Evolutionary conservation across 768 basidiomycete species (phyloP), one percentile per base, ranked within the genome.

Genomic region (Rhodotorula paludigena): DNA sequence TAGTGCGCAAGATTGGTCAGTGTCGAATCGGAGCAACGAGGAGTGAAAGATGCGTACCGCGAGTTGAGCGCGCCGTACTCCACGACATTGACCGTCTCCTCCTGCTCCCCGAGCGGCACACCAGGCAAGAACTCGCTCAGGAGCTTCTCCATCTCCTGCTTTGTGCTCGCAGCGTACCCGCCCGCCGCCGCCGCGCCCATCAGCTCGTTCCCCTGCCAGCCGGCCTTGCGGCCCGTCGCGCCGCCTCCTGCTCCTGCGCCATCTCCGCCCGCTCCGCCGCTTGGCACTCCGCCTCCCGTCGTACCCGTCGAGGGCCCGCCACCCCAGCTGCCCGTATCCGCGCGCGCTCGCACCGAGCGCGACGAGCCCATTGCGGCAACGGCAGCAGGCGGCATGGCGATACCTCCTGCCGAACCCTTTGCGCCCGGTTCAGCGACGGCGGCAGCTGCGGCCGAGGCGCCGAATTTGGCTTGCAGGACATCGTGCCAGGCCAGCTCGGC

Each of bases 61-160:
- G 63, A 66, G 32, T 74, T 69, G 25, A 67, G 39, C 48, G 70
- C 67, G 5, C 74, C 72, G 30, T 72, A 75, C 67, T 75, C 74
- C 63, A 72, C 74, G 30, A 74, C 36, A 12, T 57, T 32, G 18
- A 74, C 47, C 25, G 33, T 21, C 8, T 60, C 49, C 3, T 66
- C 67, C 1, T 44, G 57, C 47, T 35, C 44, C 0, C 35, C 45
- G 35, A 69, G 51, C 16, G 73, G 70, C 16, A 73, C 64, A 2
- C 55, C 42, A 14, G 49, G 30, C 30, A 67, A 21, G 49, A 42
- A 48, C 36, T 72, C 33, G 21, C 10, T 23, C 21, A 53, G 35
- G 20, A 53, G 33, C 18, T 18, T 23, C 21, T 18, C 35, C 23
- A 53, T 18, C 35, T 32, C 33, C 21, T 53, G 70, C 45, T 62